These are phyloP conservation scores for Daldinia sp. DNA, from an alignment of 2,329 filamentous ascomycete species.

Conservation along the genomic window DNA sequence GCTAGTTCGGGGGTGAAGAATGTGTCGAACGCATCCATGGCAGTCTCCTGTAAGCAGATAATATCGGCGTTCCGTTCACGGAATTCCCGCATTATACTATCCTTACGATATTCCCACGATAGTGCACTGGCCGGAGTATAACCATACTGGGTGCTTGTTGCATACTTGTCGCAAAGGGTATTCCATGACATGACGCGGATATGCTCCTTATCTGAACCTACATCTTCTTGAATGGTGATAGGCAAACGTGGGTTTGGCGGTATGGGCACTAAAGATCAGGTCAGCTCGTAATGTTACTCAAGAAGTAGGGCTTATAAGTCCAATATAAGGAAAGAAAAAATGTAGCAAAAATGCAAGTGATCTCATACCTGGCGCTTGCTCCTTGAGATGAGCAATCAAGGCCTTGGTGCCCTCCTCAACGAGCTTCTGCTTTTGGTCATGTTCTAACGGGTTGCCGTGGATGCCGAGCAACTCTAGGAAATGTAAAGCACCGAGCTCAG, in stretches of 20 bases:
- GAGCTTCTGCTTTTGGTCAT: conserved; percentile 79
- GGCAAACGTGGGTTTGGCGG: conserved; percentile 80
- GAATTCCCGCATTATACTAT: conserved; percentile 85
- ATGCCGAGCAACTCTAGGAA: conserved; percentile 89
- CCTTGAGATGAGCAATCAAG: conserved; percentile 82
- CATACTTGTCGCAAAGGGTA: conserved; percentile 92
- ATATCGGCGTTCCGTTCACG: conserved; percentile 84
- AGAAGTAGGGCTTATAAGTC: neutral
- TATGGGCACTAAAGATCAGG: conserved; percentile 67
- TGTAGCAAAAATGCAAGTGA: neutral
- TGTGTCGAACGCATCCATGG: conserved; percentile 89
- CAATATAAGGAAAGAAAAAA: neutral
- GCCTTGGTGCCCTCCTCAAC: conserved; percentile 88
- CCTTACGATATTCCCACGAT: conserved; percentile 85
- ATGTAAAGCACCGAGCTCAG: conserved; percentile 87
- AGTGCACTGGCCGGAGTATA: conserved; percentile 87
- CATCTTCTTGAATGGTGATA: conserved; percentile 78
- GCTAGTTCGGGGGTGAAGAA: conserved; percentile 89
- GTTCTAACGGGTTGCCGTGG: conserved; percentile 86
- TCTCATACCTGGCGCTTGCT: conserved; percentile 81
- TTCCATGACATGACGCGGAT: conserved; percentile 94
- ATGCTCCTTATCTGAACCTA: conserved; percentile 67
- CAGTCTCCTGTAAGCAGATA: conserved; percentile 91
- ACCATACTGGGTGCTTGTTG: conserved; percentile 83
- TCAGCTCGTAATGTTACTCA: conserved; percentile 36